phyloP scores from a whole-genome alignment of 495 filamentous ascomycete genomes.

The Aspergillus steynii region DNA sequence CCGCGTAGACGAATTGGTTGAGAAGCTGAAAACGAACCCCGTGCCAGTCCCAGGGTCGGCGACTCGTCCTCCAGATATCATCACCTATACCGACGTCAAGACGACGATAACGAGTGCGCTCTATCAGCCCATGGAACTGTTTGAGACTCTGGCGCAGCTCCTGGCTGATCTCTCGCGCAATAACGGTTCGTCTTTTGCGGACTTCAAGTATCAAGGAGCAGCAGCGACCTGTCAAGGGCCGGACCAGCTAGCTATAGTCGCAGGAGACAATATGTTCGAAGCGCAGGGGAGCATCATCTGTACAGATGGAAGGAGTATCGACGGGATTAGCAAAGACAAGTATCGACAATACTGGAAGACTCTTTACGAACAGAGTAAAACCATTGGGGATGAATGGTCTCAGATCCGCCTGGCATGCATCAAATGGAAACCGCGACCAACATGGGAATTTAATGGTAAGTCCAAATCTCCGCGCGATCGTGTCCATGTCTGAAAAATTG shows the following conservation, averaged over 20 bases:
- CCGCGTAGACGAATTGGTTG: neutral
- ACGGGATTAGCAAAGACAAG: neutral
- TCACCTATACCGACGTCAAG: slow-evolving; percentile 5
- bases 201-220: neutral
- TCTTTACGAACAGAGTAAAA: neutral
- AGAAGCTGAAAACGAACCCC: neutral
- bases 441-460: neutral
- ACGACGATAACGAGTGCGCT: neutral
- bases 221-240: neutral
- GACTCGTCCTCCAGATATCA: neutral
- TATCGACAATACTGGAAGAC: neutral
- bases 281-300: neutral
- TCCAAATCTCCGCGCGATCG: neutral
- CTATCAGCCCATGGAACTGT: neutral
- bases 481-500: slow-evolving; percentile 1
- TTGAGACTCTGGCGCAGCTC: neutral
- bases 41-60: neutral
- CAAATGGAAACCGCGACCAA: slow-evolving; percentile 19
- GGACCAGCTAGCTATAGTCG: neutral
- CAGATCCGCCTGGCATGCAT: neutral
- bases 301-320: neutral
- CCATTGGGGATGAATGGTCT: neutral
- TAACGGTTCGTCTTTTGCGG: neutral
- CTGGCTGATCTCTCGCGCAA: slow-evolving; percentile 1
- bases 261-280: neutral